These are phyloP conservation scores for Erigeron canadensis DNA, from an alignment of 129 eudicot species.

Conservation along the genomic window DNA sequence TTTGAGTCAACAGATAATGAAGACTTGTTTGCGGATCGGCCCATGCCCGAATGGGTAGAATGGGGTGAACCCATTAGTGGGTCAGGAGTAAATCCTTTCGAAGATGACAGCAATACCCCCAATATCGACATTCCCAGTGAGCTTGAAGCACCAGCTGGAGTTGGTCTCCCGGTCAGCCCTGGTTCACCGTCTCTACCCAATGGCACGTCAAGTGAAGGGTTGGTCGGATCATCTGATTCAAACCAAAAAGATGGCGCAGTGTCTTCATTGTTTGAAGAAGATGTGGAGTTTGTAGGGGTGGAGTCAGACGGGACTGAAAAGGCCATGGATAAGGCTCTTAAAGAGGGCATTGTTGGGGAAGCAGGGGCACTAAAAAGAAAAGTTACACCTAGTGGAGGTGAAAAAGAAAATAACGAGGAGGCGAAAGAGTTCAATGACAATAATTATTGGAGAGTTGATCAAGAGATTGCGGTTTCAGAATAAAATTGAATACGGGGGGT, in stretches of 20 bases:
- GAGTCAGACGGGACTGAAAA: conserved; percentile 83
- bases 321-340: conserved; percentile 82
- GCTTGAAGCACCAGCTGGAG: conserved; percentile 25
- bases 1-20: conserved; percentile 53
- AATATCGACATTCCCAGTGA: conserved; percentile 18
- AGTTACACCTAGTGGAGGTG: conserved; percentile 32
- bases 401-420: conserved; percentile 49
- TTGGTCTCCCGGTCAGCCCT: conserved; percentile 19
- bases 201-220: conserved; percentile 33
- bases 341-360: conserved; percentile 95
- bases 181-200: conserved; percentile 40
- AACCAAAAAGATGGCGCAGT: conserved; percentile 43
- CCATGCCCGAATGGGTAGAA: conserved; percentile 76
- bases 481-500: conserved; percentile 15
- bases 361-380: conserved; percentile 77
- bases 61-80: conserved; percentile 58
- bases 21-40: conserved; percentile 72
- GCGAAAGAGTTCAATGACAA: conserved; percentile 72
- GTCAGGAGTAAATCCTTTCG: conserved; percentile 68
- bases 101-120: conserved; percentile 40
- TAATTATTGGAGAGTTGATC: conserved; percentile 87
- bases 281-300: conserved; percentile 89
- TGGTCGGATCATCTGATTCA: conserved; percentile 15
- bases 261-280: conserved; percentile 84
- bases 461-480: conserved; percentile 74